Evolutionary conservation across 2,329 filamentous ascomycete species (phyloP).

Genomic region (Metarhizium sp.): DNA sequence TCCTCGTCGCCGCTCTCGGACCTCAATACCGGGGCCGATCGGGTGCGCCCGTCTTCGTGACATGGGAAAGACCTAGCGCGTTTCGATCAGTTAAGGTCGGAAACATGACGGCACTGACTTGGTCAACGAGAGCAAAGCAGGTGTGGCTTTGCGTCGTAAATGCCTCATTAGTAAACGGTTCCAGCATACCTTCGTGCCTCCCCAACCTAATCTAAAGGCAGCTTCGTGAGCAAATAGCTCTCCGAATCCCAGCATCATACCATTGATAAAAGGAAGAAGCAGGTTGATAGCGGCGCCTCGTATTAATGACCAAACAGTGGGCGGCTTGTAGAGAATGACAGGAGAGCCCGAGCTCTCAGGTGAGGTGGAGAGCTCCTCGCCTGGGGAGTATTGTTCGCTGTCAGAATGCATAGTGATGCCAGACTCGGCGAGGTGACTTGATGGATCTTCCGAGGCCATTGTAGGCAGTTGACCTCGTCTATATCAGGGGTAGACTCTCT

Average conservation of each 20-base stretch:
- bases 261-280: slow-evolving; percentile 91
- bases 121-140: neutral
- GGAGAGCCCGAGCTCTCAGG: slow-evolving; percentile 55
- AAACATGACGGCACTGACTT: neutral
- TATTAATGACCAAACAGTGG: slow-evolving; percentile 76
- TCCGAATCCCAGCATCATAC: slow-evolving; percentile 95
- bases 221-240: slow-evolving; percentile 95
- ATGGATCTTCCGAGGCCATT: slow-evolving; percentile 45
- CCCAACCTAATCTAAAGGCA: slow-evolving; percentile 88
- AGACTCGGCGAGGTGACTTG: slow-evolving; percentile 56
- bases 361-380: slow-evolving; percentile 51
- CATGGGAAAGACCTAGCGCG: slow-evolving; percentile 44
- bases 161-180: neutral
- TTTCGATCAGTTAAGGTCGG: slow-evolving; percentile 6
- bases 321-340: slow-evolving; percentile 79
- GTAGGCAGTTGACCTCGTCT: slow-evolving; percentile 4
- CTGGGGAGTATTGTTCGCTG: slow-evolving; percentile 70
- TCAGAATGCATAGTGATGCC: slow-evolving; percentile 72
- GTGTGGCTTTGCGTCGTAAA: neutral
- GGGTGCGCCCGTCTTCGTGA: slow-evolving; percentile 54
- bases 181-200: slow-evolving; percentile 71
- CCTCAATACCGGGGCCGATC: slow-evolving; percentile 75
- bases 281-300: slow-evolving; percentile 91
- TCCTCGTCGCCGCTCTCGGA: slow-evolving; percentile 56
- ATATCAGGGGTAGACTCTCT: neutral